Evolutionary conservation across 2,329 filamentous ascomycete species (phyloP), one percentile per base, ranked within the genome.

Genomic region (Fusarium piperis): DNA sequence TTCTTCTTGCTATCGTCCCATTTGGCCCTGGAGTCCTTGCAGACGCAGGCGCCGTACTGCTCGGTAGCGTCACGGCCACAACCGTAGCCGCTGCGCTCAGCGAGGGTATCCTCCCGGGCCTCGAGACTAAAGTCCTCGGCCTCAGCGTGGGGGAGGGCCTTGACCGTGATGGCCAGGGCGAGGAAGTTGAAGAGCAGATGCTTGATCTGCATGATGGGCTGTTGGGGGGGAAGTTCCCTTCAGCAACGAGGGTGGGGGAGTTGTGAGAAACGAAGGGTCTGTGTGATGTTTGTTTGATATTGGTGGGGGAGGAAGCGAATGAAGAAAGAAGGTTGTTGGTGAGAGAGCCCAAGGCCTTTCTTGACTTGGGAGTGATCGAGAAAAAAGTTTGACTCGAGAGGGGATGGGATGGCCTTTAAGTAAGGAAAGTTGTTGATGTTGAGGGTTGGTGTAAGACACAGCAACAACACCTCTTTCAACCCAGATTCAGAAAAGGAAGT

Each of bases 151-250:
- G 72, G 68, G 26, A 74, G 56, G 18, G 72, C 72, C 65, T 72
- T 73, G 66, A 73, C 72, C 36, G 72, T 60, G 36, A 72, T 59
- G 63, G 72, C 8, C 65, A 72, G 26, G 33, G 68, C 71, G 28
- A 72, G 38, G 20, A 72, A 51, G 63, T 72, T 74, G 68, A 72
- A 32, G 33, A 74, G 23, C 12, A 74, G 55, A 23, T 72, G 52
- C 23, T 74, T 74, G 62, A 74, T 60, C 66, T 72, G 71, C 71
- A 74, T 74, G 58, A 44, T 68, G 63, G 71, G 71, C 71, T 35
- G 28, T 26, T 44, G 63, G 55, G 23, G 44, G 44, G 23, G n/a
- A n/a, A 48, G 56, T 35, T 65, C 70, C 70, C 66, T 74, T 62
- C 38, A 36, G 46, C 56, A 56, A 20, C 28, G 56, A 56, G 61